Evolutionary conservation across 208 protist species (phyloP).

Genomic region (Tritrichomonas foetus): DNA sequence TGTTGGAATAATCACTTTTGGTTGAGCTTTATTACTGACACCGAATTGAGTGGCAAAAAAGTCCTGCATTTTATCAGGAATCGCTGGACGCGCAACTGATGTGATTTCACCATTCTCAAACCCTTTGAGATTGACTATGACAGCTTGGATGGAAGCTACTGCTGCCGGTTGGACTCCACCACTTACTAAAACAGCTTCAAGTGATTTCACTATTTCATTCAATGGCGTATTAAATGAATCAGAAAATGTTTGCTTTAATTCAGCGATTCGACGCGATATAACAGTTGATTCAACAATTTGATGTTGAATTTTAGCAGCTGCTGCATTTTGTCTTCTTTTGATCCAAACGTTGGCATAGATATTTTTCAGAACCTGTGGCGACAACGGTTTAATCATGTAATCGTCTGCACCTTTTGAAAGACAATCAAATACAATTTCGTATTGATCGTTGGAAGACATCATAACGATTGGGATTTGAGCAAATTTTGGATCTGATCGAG

Average conservation of each 20-base stretch:
- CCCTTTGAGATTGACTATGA: background rate
- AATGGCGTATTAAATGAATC: background rate
- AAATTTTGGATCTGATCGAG: background rate
- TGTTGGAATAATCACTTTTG: background rate
- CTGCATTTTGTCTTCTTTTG: background rate
- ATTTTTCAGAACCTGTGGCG: slow-evolving; percentile 6
- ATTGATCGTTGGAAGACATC: slow-evolving; percentile 36
- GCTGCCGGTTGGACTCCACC: background rate
- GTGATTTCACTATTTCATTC: background rate
- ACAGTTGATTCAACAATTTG: background rate
- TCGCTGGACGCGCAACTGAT: background rate
- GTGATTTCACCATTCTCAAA: background rate
- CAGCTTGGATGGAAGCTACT: background rate
- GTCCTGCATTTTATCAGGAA: background rate
- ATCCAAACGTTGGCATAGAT: slow-evolving; percentile 5
- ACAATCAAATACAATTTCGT: slow-evolving; percentile 23
- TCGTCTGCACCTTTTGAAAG: slow-evolving; percentile 20
- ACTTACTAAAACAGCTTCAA: background rate
- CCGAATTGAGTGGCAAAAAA: background rate
- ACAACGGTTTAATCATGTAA: slow-evolving; percentile 22
- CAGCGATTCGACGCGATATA: background rate
- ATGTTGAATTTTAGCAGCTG: background rate
- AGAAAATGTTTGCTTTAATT: background rate
- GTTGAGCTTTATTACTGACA: background rate
- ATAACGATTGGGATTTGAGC: slow-evolving; percentile 23